Evolutionary conservation across 306 rosid species (phyloP).

Genomic region (Cajanus cajan): DNA sequence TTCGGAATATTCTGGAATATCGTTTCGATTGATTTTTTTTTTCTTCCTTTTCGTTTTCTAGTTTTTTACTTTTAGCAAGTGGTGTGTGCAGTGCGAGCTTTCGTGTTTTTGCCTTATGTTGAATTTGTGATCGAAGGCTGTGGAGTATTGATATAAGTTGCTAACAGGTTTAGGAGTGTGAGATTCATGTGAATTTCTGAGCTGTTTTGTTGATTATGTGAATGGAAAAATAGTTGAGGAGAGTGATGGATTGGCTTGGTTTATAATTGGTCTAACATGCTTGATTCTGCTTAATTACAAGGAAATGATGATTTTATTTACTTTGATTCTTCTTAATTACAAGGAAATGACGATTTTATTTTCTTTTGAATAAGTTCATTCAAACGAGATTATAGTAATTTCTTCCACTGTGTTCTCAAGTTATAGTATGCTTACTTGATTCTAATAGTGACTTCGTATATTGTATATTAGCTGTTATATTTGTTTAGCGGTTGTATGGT

Average conservation of each 20-base stretch:
- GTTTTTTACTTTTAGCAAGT: neutral
- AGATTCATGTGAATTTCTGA: slow-evolving; percentile 13
- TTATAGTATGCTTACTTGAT: slow-evolving; percentile 2
- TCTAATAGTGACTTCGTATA: neutral
- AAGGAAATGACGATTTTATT: neutral
- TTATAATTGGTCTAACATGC: neutral
- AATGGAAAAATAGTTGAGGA: slow-evolving; percentile 8
- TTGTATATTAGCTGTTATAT: neutral
- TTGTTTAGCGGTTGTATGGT: slow-evolving; percentile 3
- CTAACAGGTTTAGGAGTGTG: slow-evolving; percentile 11
- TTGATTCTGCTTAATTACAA: slow-evolving; percentile 12
- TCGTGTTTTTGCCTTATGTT: neutral
- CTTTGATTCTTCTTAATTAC: neutral
- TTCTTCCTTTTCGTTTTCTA: neutral
- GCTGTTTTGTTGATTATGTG: slow-evolving; percentile 3
- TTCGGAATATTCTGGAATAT: neutral
- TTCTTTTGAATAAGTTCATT: neutral
- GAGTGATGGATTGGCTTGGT: slow-evolving; percentile 9
- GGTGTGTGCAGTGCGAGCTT: slow-evolving; percentile 1
- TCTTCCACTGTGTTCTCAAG: neutral
- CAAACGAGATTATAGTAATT: neutral
- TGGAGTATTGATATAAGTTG: neutral
- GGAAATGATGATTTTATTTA: neutral
- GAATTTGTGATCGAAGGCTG: slow-evolving; percentile 21
- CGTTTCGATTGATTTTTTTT: neutral